Conservation (phyloP, 768 basidiomycete species). For the Leccinum rimulosum region DNA sequence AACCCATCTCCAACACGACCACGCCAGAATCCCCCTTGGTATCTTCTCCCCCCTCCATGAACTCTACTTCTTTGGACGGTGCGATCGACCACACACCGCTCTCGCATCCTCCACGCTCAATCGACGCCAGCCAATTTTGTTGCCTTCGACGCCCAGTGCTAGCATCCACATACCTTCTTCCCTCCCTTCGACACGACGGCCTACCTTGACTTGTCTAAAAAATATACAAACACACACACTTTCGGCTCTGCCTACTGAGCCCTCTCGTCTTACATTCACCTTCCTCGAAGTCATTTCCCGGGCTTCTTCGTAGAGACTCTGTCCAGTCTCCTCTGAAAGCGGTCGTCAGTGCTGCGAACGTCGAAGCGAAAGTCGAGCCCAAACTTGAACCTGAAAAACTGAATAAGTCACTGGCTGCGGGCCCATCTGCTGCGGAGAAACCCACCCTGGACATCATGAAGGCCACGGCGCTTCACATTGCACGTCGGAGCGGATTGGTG, state of each 20-base stretch:
- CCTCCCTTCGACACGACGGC: conserved; percentile 13
- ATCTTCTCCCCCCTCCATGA: conserved; percentile 17
- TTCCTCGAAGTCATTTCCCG: conserved; percentile 13
- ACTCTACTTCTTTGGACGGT: conserved; percentile 5
- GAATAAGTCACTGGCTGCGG: not conserved
- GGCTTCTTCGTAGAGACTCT: conserved; percentile 24
- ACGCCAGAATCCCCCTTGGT: conserved; percentile 4
- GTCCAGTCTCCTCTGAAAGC: conserved; percentile 24
- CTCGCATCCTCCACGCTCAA: conserved; percentile 27
- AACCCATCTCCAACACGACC: not conserved
- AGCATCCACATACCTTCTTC: conserved; percentile 17
- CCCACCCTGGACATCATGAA: conserved; percentile 31
- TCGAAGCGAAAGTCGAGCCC: conserved; percentile 8
- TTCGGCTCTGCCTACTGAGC: conserved; percentile 27
- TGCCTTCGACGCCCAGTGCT: conserved; percentile 33
- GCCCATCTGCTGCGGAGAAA: conserved; percentile 8
- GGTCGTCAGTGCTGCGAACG: conserved; percentile 9
- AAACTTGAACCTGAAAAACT: conserved; percentile 6
- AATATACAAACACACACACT: conserved; percentile 27
- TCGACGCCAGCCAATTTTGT: conserved; percentile 31
- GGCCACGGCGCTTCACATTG: conserved; percentile 43
- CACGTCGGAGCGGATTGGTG: conserved; percentile 38
- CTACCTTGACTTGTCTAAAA: conserved; percentile 19
- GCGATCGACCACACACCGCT: conserved; percentile 11
- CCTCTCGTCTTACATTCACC: conserved; percentile 31